A percentile compares a stretch with the other conserved stretches of the same genome.
Evolutionary conservation across 2,329 filamentous ascomycete genomes (phyloP).

Genomic region (Ascochyta koolunga): DNA sequence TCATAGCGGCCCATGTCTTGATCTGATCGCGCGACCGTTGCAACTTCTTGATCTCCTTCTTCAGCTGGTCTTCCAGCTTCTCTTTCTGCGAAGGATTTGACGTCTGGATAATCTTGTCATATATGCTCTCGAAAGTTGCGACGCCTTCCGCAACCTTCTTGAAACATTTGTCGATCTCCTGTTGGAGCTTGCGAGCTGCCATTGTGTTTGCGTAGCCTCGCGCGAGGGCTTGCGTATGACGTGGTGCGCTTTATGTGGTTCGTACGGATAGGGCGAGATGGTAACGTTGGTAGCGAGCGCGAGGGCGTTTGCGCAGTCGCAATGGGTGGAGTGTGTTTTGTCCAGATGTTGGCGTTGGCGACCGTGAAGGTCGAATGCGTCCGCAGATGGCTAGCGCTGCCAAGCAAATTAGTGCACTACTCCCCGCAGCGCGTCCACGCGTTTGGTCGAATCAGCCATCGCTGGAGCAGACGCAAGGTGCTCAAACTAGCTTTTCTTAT

Average conservation of each 20-base stretch:
- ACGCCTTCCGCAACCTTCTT: constrained; percentile 97
- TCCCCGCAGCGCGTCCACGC: constrained; percentile 21
- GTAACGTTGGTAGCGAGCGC: constrained; percentile 22
- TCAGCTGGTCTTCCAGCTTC: constrained; percentile 96
- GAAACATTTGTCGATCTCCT: constrained; percentile 99
- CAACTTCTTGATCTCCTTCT: constrained; percentile 99
- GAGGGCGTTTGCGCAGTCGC: constrained; percentile 26
- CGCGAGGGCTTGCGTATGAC: constrained; percentile 29
- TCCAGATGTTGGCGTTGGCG: constrained; percentile 14
- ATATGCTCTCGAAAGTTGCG: constrained; percentile 88
- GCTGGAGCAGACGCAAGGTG: constrained; percentile 4
- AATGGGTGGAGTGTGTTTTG: constrained; percentile 27
- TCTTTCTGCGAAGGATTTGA: constrained; percentile 95
- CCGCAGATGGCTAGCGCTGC: too few species aligned
- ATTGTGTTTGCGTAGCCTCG: constrained; percentile 62
- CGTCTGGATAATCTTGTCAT: constrained; percentile 95
- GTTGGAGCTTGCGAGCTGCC: constrained; percentile 94
- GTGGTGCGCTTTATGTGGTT: constrained; percentile 17
- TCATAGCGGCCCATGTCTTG: constrained; percentile 98
- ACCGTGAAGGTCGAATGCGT: constrained; percentile 33
- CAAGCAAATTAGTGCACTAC: constrained; percentile 21
- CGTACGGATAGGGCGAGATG: background rate
- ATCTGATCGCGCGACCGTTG: constrained; percentile 97
- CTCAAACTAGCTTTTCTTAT: background rate
- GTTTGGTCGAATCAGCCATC: constrained; percentile 3